These are phyloP conservation scores for Nothomitra cinnamomea DNA, from an alignment of 2,329 filamentous ascomycete species.

Conservation along the genomic window DNA sequence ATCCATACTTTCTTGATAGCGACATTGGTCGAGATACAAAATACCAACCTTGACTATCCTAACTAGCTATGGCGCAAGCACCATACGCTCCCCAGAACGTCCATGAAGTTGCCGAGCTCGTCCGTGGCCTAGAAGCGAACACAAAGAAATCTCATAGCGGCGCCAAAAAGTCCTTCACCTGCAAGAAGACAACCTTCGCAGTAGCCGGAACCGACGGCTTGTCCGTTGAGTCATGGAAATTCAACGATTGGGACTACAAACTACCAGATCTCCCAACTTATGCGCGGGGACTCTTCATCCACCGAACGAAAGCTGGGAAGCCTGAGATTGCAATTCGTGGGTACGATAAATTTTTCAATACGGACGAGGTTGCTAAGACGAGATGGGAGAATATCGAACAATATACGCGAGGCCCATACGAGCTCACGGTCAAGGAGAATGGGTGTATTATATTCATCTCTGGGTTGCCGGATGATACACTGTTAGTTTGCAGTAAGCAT, in stretches of 20 bases:
- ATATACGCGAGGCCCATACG: constrained; percentile 73
- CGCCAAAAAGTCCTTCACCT: constrained; percentile 43
- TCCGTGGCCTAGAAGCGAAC: constrained; percentile 46
- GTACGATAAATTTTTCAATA: constrained; percentile 99
- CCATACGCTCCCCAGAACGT: constrained; percentile 55
- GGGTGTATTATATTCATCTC: constrained; percentile 99
- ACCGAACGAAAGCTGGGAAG: constrained; percentile 42
- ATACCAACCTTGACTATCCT: too few relatives aligned
- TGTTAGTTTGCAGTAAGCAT: constrained; percentile 98
- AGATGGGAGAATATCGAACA: constrained; percentile 63
- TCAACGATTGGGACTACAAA: constrained; percentile 96
- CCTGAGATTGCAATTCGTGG: constrained; percentile 73
- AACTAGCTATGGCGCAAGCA: not conserved
- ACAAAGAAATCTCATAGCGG: constrained; percentile 29
- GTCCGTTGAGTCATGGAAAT: constrained; percentile 75
- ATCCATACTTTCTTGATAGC: too few relatives aligned
- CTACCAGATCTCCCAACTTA: constrained; percentile 71
- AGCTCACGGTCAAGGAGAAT: constrained; percentile 94
- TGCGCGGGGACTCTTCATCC: constrained; percentile 88
- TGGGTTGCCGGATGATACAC: constrained; percentile 71
- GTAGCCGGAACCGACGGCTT: constrained; percentile 49
- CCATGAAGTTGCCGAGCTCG: constrained; percentile 46
- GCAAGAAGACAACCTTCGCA: constrained; percentile 64
- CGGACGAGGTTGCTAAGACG: constrained; percentile 64
- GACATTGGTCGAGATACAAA: too few relatives aligned